Evolutionary conservation across 2,329 filamentous ascomycete genomes (phyloP).

Genomic region (Pseudogymnoascus sp.): DNA sequence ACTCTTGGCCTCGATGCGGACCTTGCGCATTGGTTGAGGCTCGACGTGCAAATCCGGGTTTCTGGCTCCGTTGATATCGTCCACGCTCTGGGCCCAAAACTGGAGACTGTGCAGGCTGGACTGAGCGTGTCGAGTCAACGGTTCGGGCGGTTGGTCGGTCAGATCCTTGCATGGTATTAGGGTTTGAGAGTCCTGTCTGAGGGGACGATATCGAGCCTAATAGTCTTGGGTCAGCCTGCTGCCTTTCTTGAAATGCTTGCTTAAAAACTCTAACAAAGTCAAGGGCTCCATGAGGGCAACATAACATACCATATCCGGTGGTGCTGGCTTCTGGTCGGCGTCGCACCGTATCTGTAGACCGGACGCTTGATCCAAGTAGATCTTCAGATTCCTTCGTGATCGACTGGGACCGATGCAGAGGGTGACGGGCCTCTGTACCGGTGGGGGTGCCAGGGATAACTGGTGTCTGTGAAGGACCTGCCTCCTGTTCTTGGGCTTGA

Average conservation of each 20-base stretch:
- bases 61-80: conserved; percentile 36
- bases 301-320: conserved; percentile 44
- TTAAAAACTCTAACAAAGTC: neutral
- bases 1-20: conserved; percentile 75
- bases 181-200: neutral
- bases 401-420: conserved; percentile 25
- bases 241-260: neutral
- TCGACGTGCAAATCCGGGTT: conserved; percentile 65
- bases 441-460: conserved; percentile 33
- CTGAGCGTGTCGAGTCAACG: conserved; percentile 26
- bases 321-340: conserved; percentile 42
- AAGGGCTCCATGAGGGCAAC: neutral
- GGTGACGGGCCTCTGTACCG: conserved; percentile 43
- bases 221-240: neutral
- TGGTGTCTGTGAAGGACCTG: conserved; percentile 16
- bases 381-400: conserved; percentile 33
- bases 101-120: conserved; percentile 24
- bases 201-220: conserved; percentile 8
- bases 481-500: conserved; percentile 13
- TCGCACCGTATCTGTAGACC: conserved; percentile 53
- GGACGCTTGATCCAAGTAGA: conserved; percentile 45
- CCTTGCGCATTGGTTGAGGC: conserved; percentile 62
- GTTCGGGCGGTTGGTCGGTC: conserved; percentile 24
- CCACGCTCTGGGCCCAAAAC: conserved; percentile 28
- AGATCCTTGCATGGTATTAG: conserved; percentile 8